Percentiles rank a stretch among this genome's conserved stretches.
Evolutionary conservation across 2,329 filamentous ascomycete genomes (phyloP).

Genomic region (Ampelomyces quisqualis): DNA sequence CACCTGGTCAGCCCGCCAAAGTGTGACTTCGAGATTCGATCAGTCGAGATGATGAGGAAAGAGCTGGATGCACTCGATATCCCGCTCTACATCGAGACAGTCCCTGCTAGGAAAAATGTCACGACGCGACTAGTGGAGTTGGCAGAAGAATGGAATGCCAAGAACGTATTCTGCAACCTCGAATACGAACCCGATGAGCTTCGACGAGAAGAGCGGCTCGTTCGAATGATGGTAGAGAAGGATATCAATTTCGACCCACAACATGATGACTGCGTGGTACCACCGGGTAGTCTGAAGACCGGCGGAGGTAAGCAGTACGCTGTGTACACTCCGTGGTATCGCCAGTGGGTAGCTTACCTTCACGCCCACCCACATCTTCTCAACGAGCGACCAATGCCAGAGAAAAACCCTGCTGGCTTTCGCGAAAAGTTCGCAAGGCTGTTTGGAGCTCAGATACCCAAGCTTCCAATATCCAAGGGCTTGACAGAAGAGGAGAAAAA

Average conservation of each 20-base stretch:
- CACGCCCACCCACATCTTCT: constrained; percentile 69
- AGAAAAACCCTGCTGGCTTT: constrained; percentile 54
- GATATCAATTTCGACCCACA: constrained; percentile 69
- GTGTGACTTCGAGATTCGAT: constrained; percentile 79
- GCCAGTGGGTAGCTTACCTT: constrained; percentile 71
- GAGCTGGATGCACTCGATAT: constrained; percentile 73
- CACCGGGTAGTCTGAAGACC: constrained; percentile 67
- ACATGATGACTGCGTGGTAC: constrained; percentile 81
- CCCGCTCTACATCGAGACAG: constrained; percentile 73
- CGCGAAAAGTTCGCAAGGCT: constrained; percentile 51
- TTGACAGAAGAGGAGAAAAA: constrained; percentile 49
- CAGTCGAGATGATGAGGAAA: constrained; percentile 62
- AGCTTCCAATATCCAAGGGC: constrained; percentile 62
- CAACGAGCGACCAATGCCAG: constrained; percentile 60
- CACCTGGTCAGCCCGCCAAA: constrained; percentile 72
- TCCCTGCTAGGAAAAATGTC: constrained; percentile 65
- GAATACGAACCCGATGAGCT: constrained; percentile 94
- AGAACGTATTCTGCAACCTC: constrained; percentile 76
- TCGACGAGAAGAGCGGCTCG: constrained; percentile 69
- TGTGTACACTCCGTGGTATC: constrained; percentile 82
- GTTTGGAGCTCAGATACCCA: constrained; percentile 36
- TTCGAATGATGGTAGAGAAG: constrained; percentile 60
- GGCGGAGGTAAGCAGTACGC: constrained; percentile 76
- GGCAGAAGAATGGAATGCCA: constrained; percentile 69
- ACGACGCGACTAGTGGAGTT: constrained; percentile 63